Evolutionary conservation across 805 yeast species (phyloP), one percentile per base, ranked within the genome.

Genomic region (Debaryomyces hansenii): DNA sequence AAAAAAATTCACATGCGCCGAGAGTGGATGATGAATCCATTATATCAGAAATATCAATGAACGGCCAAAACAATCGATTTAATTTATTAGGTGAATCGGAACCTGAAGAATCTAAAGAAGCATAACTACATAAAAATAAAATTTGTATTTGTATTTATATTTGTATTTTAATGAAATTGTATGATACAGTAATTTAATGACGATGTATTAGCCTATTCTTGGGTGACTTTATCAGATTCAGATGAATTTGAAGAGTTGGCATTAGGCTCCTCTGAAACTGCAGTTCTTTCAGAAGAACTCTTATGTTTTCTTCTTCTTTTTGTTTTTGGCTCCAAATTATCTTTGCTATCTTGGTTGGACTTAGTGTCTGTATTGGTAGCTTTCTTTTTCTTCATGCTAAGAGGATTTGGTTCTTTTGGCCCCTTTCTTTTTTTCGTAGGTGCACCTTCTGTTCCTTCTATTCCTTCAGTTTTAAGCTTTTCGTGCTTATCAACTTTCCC

Each of bases 381-480:
- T 64, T 79, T 80, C 70, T 83, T 85, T 74, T 85, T 90, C 70
- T 89, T 90, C 43, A 90, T 72, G 69, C 97, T 90, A 56, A 92
- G 70, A 1, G 98, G 97, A 62, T 92, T 92, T 5, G 97, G 96
- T 27, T 79, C 91, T 55, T 83, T 86, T 9, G 90, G 85, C 3
- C 91, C 90, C 56, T 74, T 81, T 50, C 80, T 76, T 65, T 81
- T 84, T 62, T 79, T 75, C 42, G 47, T 51, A 35, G 50, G 51
- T 49, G 44, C 58, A 9, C 37, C 47, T 20, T 44, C 42, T 2
- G 28, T 40, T 8, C 16, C 47, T 20, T 44, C 42, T 2, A 21
- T 40, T 8, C 16, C 32, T 24, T 33, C 46, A 10, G 46, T 59
- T 16, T 55, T 60, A 9, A 59, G 57, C 2, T 48, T 58, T 11